Base-by-base conservation (phyloP, 2,329 filamentous ascomycete genomes). In the Alternaria angustiovoidea region DNA sequence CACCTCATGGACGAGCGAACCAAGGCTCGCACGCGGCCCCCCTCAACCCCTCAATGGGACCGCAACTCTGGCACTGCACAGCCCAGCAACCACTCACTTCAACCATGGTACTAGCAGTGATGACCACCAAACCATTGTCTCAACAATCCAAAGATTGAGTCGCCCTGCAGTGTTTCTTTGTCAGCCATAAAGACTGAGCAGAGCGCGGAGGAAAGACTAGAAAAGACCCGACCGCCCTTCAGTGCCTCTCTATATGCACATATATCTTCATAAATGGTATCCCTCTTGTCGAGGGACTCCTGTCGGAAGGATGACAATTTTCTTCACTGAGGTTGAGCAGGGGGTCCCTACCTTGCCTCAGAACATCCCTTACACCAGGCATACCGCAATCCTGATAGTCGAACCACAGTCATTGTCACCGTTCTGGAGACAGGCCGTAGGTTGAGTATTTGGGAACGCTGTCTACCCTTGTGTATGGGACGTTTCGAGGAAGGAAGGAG, bases 351-450 rank as follows among this genome's bases (percentile, higher is more conserved):
- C 54, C 59, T 59, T 62, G 54, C 56, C 46, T 62, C 59, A 62
- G 59, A 59, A 62, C 54, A 59, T 58, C 59, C 59, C 59, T 59
- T 59, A 58, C 54, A 59, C 59, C 55, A 62, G 59, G 46, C 46
- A 62, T 59, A 62, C 59, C 55, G 59, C 59, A 59, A 54, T 52
- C 46, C 59, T 55, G 59, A 62, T 59, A 59, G 59, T 55, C 55
- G 51, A 62, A 62, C 59, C 59, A 62, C 59, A 62, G 59, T 59
- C 59, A 55, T 59, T 59, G 55, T 59, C 59, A 52, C 59, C 55
- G 18, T 54, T 55, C 56, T 58, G 59, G 59, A 47, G 59, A 62
- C 59, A 59, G 59, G 54, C 59, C 51, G 59, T 62, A 59, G 59
- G 54, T 62, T 62, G 46, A 62, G 59, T 55, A 62, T 58, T 55